Conservation (phyloP, 1,284 basidiomycete genomes). For the Boletus semigastroideus region DNA sequence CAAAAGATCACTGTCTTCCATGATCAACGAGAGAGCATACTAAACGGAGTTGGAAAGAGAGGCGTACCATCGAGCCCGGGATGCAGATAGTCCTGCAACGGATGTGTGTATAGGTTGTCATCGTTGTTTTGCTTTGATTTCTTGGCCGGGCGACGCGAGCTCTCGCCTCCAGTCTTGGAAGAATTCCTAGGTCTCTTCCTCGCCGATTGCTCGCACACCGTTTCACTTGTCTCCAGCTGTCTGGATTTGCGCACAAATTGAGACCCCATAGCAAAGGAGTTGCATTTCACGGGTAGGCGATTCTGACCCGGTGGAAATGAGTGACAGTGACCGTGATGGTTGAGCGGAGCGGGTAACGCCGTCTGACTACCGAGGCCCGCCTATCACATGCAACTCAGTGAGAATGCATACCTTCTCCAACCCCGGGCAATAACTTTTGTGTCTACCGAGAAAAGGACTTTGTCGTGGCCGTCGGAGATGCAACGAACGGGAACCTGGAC, state of each 20-base stretch:
- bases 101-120: conserved; percentile 33
- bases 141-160: conserved; percentile 3
- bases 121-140: conserved; percentile 27
- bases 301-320: background rate
- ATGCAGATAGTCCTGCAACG: conserved; percentile 40
- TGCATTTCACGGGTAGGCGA: conserved; percentile 8
- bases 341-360: no score
- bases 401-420: no score
- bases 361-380: no score
- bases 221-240: background rate
- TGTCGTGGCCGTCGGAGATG: no score
- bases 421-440: no score
- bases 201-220: background rate
- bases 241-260: background rate
- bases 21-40: background rate
- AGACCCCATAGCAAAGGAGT: background rate
- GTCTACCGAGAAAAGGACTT: no score
- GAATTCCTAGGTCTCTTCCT: background rate
- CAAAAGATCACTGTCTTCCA: conserved; percentile 29
- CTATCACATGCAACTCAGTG: no score
- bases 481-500: no score
- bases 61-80: conserved; percentile 45
- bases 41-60: background rate
- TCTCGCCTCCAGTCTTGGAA: background rate
- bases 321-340: no score